A percentile compares a stretch with the other conserved stretches of the same genome.
phyloP scores from a whole-genome alignment of 2,329 filamentous ascomycete species.

The Septoria linicola region DNA sequence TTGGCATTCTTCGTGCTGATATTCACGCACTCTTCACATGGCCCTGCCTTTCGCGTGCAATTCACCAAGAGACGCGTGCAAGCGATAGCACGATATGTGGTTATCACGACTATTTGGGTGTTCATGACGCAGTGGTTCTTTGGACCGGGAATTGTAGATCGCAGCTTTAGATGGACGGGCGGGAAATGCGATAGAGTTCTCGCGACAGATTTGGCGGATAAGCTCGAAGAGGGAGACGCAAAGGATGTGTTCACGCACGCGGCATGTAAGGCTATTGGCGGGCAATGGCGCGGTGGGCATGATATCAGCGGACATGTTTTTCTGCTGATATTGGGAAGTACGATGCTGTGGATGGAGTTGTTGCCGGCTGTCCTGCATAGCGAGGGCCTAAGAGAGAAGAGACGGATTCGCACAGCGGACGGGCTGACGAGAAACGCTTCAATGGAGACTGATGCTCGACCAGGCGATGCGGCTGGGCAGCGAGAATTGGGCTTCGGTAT shows the following conservation, averaged over 20 bases:
- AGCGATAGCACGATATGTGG: slow-evolving; percentile 65
- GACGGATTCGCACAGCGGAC: slow-evolving; percentile 64
- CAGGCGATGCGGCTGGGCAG: slow-evolving; percentile 39
- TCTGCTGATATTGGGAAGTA: slow-evolving; percentile 78
- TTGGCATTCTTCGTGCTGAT: slow-evolving; percentile 69
- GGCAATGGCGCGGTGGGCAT: slow-evolving; percentile 87
- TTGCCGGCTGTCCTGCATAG: slow-evolving; percentile 57
- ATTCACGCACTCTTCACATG: slow-evolving; percentile 63
- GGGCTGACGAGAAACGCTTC: slow-evolving; percentile 56
- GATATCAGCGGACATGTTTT: slow-evolving; percentile 97
- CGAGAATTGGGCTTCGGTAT: slow-evolving; percentile 47
- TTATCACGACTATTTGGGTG: slow-evolving; percentile 77
- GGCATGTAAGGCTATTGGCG: slow-evolving; percentile 79
- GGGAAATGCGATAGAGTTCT: slow-evolving; percentile 70
- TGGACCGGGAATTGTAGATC: slow-evolving; percentile 84
- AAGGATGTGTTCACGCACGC: slow-evolving; percentile 65
- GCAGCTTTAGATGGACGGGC: slow-evolving; percentile 83
- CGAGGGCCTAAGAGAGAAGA: slow-evolving; percentile 57
- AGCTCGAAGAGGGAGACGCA: slow-evolving; percentile 44
- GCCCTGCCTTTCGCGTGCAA: slow-evolving; percentile 42
- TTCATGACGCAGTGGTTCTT: slow-evolving; percentile 96
- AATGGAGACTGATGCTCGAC: slow-evolving; percentile 42
- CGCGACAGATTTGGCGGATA: slow-evolving; percentile 42
- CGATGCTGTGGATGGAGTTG: slow-evolving; percentile 79
- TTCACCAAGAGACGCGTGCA: slow-evolving; percentile 52